Evolutionary conservation across 192 early-diverging fungal genomes (phyloP).

Genomic region (Mortierella alpina): DNA sequence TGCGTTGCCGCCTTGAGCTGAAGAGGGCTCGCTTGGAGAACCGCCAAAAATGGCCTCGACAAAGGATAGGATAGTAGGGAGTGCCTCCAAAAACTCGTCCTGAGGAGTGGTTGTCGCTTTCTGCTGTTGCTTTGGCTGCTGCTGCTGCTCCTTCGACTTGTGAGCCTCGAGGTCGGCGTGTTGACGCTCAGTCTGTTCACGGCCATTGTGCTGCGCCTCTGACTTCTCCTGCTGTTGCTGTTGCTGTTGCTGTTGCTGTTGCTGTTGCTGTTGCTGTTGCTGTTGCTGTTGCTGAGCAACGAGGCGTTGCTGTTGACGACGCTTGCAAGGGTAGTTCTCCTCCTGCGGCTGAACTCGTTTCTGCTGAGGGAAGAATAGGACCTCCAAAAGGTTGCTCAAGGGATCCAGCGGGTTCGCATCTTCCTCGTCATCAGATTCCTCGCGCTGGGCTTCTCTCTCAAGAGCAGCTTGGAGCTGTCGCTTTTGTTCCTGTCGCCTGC

Average conservation of each 20-base stretch:
- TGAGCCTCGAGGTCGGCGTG: slow-evolving; percentile 1
- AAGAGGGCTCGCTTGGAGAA: not conserved
- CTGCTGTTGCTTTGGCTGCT: too few species aligned
- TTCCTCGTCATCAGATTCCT: slow-evolving; percentile 1
- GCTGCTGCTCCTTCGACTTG: not conserved
- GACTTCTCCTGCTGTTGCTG: not conserved
- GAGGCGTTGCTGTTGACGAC: slow-evolving; percentile 11
- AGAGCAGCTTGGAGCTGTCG: not conserved
- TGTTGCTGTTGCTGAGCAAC: not conserved
- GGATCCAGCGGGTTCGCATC: not conserved
- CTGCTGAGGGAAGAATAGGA: slow-evolving; percentile 5
- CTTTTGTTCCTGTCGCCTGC: slow-evolving; percentile 1
- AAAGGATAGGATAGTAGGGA: slow-evolving; percentile 9
- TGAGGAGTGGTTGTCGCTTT: not conserved
- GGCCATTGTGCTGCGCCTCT: not conserved
- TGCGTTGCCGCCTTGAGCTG: not conserved
- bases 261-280: not conserved
- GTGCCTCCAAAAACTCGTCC: not conserved
- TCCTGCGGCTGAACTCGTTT: slow-evolving; percentile 21
- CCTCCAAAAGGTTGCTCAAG: slow-evolving; percentile 14
- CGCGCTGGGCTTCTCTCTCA: not conserved
- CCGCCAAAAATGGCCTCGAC: slow-evolving; percentile 17
- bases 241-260: not conserved
- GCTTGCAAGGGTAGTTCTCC: slow-evolving; percentile 27
- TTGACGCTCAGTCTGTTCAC: not conserved